Evolutionary conservation across 768 basidiomycete genomes (phyloP), one percentile per base, ranked within the genome.

Genomic region (Daedaleopsis nitida): DNA sequence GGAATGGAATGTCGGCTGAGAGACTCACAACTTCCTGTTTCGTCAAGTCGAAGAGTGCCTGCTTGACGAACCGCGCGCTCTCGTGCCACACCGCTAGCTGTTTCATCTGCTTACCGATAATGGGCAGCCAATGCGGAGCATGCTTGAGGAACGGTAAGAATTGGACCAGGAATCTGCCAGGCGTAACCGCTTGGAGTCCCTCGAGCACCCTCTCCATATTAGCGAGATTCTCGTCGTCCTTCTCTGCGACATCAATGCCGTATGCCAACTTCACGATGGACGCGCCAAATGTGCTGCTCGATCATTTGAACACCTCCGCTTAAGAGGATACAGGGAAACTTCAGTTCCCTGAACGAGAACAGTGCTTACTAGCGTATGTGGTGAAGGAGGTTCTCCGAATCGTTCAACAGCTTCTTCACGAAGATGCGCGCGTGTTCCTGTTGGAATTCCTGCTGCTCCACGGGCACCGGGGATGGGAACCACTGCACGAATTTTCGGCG

Each of bases 181-280:
- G n/a, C 4, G 55, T 32, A 13, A 58, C 11, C 32, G 54, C 49
- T 16, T 54, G 53, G 23, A 63, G 14, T 8, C 58, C 53, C 5
- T 27, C 19, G 7, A 55, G 45, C 24, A 43, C 54, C 37, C 61
- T 56, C 23, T 67, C 63, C 21, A 64, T 61, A 39, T 59, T 19
- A 32, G 35, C 51, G 39, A 70, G 39, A 43, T 52, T 61, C 13
- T 56, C 34, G 52, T 70, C 69, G 32, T 64, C 35, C 17, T 55
- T 52, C 39, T 37, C 48, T 49, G 47, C 52, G 21, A 68, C 59
- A 19, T 60, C 57, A 43, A 67, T 55, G 19, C 67, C 67, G 45
- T 68, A 68, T 12, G 56, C 62, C 7, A 64, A 38, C 51, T 49
- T 55, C 58, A 68, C 43, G 32, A 68, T 66, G 17, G 62, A 47